Conservation (phyloP, 352 stramenopile species). For the Thraustochytrium sp. region DNA sequence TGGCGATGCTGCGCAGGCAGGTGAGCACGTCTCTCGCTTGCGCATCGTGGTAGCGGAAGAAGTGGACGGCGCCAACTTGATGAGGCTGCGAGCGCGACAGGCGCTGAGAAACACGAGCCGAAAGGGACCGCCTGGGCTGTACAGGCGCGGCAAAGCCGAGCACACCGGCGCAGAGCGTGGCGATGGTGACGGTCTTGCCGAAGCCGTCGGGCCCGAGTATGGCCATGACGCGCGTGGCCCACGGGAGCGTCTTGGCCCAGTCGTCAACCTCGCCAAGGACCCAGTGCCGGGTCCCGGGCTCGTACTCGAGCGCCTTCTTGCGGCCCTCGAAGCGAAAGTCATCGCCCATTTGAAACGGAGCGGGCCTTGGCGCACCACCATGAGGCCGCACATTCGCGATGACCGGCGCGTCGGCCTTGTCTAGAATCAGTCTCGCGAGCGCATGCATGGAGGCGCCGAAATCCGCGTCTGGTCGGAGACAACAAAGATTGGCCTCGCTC, state of each 20-base stretch:
- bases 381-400: no score
- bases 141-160: background rate
- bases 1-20: background rate
- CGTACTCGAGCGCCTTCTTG: background rate
- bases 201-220: background rate
- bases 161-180: background rate
- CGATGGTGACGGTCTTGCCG: background rate
- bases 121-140: background rate
- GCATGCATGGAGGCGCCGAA: background rate
- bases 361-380: background rate
- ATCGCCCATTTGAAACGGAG: background rate
- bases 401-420: background rate
- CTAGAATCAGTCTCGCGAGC: background rate
- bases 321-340: background rate
- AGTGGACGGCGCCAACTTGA: background rate
- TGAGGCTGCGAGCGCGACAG: no score
- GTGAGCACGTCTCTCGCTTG: background rate
- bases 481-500: background rate
- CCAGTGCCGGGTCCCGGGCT: background rate
- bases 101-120: background rate
- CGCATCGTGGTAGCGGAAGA: constrained; percentile 4
- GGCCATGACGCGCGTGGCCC: background rate
- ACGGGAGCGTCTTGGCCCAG: background rate
- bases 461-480: background rate
- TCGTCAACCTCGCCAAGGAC: background rate